Evolutionary conservation across 1,284 basidiomycete genomes (phyloP), one percentile per base, ranked within the genome.

Genomic region (Ganoderma multipileum): DNA sequence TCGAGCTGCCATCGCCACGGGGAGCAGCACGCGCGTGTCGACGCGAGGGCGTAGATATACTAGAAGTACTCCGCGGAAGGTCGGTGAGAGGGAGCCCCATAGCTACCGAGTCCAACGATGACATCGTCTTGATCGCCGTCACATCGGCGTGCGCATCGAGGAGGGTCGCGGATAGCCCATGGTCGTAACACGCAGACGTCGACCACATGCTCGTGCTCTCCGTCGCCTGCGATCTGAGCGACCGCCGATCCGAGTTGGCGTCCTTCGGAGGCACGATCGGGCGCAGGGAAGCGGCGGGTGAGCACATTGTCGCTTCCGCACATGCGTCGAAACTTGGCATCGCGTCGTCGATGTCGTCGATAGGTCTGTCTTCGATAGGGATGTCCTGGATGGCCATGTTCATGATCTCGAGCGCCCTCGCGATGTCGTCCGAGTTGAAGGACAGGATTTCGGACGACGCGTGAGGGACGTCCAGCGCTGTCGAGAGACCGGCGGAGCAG

Each of bases 381-480:
- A 55, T 55, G 28, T 55, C 52, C 52, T 33, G 52, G 52, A 55
- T 26, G 23, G 47, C 47, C 12, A 26, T 50, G 23, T 50, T 50
- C 47, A 50, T 50, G 47, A 50, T 50, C 47, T 50, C 47, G 47
- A 50, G 47, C 4, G 47, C 52, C 52, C 28, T 55, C 5, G 52
- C 52, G 52, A 55, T 55, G 52, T 55, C 52, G 52, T 30, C 28
- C 14, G 52, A 55, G 28, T 55, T 14, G 30, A 55, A 55, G 28
- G 52, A 55, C 18, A 55, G 4, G 2, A 55, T 23, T 18, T 33
- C 52, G 14, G 52, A 55, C 47, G 28, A 30, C 14, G 47, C 52
- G 7, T 16, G 16, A 11, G 28, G 28, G 47, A 26, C 9, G 4
- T 26, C 47, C 4, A 26, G 23, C 47, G 23, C 23, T 12, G 23